Evolutionary conservation across 1,284 basidiomycete genomes (phyloP).

Genomic region (Hortiboletus rubellus): DNA sequence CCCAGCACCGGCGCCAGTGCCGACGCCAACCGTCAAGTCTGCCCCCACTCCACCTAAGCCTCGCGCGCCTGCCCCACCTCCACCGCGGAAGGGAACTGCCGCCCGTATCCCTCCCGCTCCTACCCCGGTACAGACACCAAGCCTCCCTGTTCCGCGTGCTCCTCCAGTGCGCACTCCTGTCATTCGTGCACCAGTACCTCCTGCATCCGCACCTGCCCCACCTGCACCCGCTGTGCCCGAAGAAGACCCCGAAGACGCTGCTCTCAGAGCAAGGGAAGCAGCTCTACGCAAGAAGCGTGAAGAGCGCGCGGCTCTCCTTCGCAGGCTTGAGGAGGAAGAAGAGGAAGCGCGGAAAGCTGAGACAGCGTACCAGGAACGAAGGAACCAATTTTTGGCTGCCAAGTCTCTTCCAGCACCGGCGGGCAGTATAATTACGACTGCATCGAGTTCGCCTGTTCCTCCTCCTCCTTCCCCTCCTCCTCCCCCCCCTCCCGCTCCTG

Average conservation of each 20-base stretch:
- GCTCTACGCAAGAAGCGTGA: constrained; percentile 65
- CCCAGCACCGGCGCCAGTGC: constrained; percentile 35
- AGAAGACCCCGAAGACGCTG: constrained; percentile 66
- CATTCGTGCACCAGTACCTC: constrained; percentile 31
- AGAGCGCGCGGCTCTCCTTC: constrained; percentile 61
- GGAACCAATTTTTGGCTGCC: constrained; percentile 43
- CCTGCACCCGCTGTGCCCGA: constrained; percentile 39
- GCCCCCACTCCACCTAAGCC: constrained; percentile 35
- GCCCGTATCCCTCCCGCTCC: constrained; percentile 30
- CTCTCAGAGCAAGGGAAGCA: constrained; percentile 62
- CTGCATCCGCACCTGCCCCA: constrained; percentile 36
- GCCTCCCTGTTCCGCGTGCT: constrained; percentile 33
- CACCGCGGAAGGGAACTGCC: constrained; percentile 37
- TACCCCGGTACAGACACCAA: constrained; percentile 27
- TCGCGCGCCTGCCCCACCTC: constrained; percentile 48
- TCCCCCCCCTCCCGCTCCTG: constrained; percentile 26
- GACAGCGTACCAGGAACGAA: constrained; percentile 54
- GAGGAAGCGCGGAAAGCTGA: constrained; percentile 66
- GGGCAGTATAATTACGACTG: constrained; percentile 4
- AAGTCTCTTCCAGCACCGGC: constrained; percentile 32
- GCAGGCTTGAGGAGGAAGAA: constrained; percentile 71
- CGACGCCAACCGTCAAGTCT: constrained; percentile 34
- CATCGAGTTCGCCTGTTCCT: constrained; percentile 18
- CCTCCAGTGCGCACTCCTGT: constrained; percentile 34
- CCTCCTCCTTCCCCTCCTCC: constrained; percentile 25